phyloP scores from a whole-genome alignment of 2,329 filamentous ascomycete species.

The Plectosphaerella plurivora region DNA sequence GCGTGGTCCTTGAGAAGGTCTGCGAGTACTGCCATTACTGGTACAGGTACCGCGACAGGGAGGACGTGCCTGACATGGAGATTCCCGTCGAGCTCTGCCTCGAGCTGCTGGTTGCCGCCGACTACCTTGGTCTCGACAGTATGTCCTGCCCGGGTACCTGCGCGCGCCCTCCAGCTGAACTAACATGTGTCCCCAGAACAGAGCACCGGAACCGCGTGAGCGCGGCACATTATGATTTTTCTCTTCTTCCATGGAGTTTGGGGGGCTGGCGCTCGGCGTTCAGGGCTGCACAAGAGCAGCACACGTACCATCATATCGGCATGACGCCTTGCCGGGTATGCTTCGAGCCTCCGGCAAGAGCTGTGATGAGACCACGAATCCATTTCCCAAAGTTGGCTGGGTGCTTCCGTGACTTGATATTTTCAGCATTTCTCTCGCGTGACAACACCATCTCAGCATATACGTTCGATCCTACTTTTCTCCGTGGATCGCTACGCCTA shows the following conservation, averaged over 20 bases:
- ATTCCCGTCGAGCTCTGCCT: constrained; percentile 75
- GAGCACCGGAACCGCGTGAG: constrained; percentile 8
- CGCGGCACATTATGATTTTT: not conserved
- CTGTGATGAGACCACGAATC: constrained; percentile 5
- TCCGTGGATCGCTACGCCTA: constrained; percentile 50
- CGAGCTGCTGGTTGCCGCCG: constrained; percentile 72
- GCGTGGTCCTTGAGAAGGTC: constrained; percentile 71
- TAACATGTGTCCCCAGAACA: constrained; percentile 9
- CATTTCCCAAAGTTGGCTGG: constrained; percentile 5
- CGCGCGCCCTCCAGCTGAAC: not conserved
- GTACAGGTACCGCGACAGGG: constrained; percentile 65
- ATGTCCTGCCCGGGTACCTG: constrained; percentile 17
- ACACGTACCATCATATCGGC: too few species aligned
- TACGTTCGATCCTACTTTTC: constrained; percentile 43
- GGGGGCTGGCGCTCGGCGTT: not conserved
- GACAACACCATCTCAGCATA: constrained; percentile 45
- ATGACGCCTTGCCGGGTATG: too few species aligned
- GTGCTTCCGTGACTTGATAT: not conserved
- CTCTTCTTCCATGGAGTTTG: too few species aligned
- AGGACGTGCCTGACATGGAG: constrained; percentile 76
- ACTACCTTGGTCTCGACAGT: constrained; percentile 70
- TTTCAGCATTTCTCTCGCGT: not conserved
- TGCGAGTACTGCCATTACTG: constrained; percentile 83
- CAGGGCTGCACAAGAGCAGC: too few species aligned
- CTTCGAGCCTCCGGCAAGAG: not conserved